Percentiles rank a stretch among this genome's conserved stretches.
phyloP scores from a whole-genome alignment of 2,329 filamentous ascomycete species.

The Aspergillus novofumigatus region DNA sequence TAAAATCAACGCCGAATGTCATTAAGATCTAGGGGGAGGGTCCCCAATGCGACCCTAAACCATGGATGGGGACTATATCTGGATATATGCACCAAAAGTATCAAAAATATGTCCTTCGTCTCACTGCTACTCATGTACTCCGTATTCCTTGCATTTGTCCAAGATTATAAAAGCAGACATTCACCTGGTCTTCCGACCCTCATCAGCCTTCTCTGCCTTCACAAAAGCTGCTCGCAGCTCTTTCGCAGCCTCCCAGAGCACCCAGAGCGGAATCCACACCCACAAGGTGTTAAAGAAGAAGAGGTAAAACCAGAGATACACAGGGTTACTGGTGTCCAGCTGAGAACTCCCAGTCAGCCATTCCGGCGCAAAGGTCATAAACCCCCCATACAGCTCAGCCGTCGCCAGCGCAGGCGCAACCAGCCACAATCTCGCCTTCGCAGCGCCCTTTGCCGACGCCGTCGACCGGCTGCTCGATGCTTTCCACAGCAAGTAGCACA shows the following conservation, averaged over 20 bases:
- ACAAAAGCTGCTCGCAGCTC: constrained; percentile 40
- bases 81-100: no score
- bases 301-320: constrained; percentile 62
- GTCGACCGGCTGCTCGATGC: constrained; percentile 16
- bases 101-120: not conserved
- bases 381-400: constrained; percentile 60
- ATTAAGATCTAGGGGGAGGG: no score
- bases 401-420: constrained; percentile 57
- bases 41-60: no score
- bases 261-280: constrained; percentile 58
- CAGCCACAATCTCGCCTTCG: constrained; percentile 47
- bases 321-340: constrained; percentile 56
- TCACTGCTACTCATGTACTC: not conserved
- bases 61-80: no score
- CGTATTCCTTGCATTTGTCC: not conserved
- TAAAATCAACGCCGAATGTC: no score
- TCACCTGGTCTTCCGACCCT: constrained; percentile 19
- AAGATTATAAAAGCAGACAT: not conserved
- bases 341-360: constrained; percentile 58
- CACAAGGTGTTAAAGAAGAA: constrained; percentile 62
- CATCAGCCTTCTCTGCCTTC: constrained; percentile 19
- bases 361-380: constrained; percentile 64
- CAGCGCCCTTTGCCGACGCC: constrained; percentile 18
- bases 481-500: constrained; percentile 50
- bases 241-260: constrained; percentile 50